These are phyloP conservation scores for Nicotiana otophora DNA, from an alignment of 257 asterid species.

Conservation along the genomic window DNA sequence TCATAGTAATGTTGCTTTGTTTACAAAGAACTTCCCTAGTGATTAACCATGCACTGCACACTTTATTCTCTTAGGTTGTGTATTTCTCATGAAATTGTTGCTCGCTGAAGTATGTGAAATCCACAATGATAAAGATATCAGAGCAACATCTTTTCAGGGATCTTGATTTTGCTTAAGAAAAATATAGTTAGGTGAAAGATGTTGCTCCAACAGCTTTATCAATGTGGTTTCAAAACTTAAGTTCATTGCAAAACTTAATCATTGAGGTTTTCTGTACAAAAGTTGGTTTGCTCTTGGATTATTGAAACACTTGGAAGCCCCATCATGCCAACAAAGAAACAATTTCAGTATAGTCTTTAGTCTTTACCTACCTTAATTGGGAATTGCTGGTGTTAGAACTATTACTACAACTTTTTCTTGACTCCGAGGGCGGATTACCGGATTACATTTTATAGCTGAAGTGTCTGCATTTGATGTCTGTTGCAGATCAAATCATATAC, in stretches of 20 bases:
- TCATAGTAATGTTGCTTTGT: background rate
- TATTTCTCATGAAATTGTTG: background rate
- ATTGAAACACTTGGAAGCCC: background rate
- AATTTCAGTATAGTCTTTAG: background rate
- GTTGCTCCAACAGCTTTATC: background rate
- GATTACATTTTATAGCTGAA: background rate
- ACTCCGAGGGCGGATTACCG: background rate
- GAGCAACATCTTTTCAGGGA: background rate
- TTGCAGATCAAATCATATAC: background rate
- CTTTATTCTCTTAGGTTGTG: background rate
- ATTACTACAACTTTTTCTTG: background rate
- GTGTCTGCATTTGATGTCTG: background rate
- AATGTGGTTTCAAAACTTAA: too few species aligned
- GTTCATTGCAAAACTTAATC: background rate
- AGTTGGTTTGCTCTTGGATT: background rate
- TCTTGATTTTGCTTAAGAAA: background rate
- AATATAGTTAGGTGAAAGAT: background rate
- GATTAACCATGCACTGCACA: background rate
- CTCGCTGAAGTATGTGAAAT: conserved; percentile 3
- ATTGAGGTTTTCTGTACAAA: background rate
- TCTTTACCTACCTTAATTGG: background rate
- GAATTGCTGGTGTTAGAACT: conserved; percentile 1
- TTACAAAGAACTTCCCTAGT: background rate
- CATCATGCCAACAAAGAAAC: background rate
- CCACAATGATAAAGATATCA: background rate